Conservation (phyloP, 2,329 filamentous ascomycete genomes). For the Pseudodiploospora longispora region DNA sequence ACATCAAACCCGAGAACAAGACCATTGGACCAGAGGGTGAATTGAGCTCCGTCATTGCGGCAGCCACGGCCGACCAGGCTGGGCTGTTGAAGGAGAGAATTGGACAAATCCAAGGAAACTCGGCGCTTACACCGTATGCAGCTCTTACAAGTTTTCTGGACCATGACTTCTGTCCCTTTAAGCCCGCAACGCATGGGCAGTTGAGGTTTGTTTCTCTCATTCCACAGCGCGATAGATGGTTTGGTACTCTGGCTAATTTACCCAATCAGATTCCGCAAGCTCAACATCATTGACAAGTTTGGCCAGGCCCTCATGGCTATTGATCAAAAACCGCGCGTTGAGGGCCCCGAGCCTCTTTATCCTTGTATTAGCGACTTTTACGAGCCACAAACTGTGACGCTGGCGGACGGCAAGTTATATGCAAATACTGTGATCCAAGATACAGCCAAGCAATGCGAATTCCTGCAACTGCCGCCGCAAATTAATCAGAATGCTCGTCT, state of each 20-base stretch:
- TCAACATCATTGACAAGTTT: conserved; percentile 43
- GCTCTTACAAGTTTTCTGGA: conserved; percentile 15
- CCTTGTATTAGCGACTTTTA: conserved; percentile 29
- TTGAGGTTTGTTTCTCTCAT: conserved; percentile 15
- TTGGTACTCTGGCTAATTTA: not conserved
- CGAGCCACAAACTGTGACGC: conserved; percentile 16
- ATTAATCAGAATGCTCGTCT: conserved; percentile 32
- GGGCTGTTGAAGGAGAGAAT: conserved; percentile 14
- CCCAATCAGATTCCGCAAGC: conserved; percentile 26
- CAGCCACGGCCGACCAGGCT: conserved; percentile 9
- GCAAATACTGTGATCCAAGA: conserved; percentile 17
- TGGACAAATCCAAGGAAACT: conserved; percentile 14
- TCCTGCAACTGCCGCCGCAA: conserved; percentile 30
- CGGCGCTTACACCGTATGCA: conserved; percentile 29
- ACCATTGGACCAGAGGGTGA: conserved; percentile 9
- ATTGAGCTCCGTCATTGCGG: not conserved
- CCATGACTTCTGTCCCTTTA: conserved; percentile 26
- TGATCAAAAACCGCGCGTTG: conserved; percentile 15
- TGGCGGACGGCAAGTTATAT: conserved; percentile 5
- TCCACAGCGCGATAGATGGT: not conserved
- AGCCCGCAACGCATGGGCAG: conserved; percentile 40
- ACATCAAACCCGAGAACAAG: conserved; percentile 29
- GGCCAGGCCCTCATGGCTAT: conserved; percentile 31
- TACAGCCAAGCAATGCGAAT: conserved; percentile 19
- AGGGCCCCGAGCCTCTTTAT: conserved; percentile 15